A percentile compares a stretch with the other conserved stretches of the same genome.
Evolutionary conservation across 2,329 filamentous ascomycete genomes (phyloP).

Genomic region (Fusarium buxicola): DNA sequence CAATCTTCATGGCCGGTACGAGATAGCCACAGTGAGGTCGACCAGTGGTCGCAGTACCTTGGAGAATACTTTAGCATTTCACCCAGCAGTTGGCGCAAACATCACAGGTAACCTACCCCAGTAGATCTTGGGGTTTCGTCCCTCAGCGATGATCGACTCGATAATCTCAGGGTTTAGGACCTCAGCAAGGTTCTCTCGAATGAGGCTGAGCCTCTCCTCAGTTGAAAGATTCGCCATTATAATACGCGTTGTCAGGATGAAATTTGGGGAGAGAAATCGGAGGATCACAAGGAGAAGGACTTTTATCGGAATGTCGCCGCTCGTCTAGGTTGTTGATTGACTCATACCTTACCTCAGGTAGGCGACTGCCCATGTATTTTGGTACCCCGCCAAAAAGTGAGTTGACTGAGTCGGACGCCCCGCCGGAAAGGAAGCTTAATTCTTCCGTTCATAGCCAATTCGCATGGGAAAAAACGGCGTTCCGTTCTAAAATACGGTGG

Average conservation of each 20-base stretch:
- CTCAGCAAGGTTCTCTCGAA: conserved; percentile 84
- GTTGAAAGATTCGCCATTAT: conserved; percentile 24
- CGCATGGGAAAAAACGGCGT: not conserved
- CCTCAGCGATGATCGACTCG: conserved; percentile 76
- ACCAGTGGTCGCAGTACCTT: conserved; percentile 85
- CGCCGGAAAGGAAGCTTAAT: conserved; percentile 7
- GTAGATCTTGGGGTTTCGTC: conserved; percentile 82
- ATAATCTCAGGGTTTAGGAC: conserved; percentile 87
- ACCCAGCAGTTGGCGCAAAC: not conserved
- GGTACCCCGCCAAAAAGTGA: conserved; percentile 11
- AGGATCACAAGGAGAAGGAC: not conserved
- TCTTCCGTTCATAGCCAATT: not conserved
- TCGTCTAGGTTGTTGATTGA: conserved; percentile 8
- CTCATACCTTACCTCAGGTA: conserved; percentile 1
- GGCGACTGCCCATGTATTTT: not conserved
- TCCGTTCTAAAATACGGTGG: not conserved
- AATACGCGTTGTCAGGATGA: not conserved
- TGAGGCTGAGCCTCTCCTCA: conserved; percentile 76
- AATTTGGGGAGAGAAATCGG: not conserved
- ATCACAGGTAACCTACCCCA: conserved; percentile 68
- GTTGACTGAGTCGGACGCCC: not conserved
- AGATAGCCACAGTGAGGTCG: conserved; percentile 91
- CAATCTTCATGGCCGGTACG: conserved; percentile 88
- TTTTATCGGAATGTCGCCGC: not conserved
- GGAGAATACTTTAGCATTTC: conserved; percentile 3